Evolutionary conservation across 495 filamentous ascomycete genomes (phyloP).

Genomic region (Penicillium manginii): DNA sequence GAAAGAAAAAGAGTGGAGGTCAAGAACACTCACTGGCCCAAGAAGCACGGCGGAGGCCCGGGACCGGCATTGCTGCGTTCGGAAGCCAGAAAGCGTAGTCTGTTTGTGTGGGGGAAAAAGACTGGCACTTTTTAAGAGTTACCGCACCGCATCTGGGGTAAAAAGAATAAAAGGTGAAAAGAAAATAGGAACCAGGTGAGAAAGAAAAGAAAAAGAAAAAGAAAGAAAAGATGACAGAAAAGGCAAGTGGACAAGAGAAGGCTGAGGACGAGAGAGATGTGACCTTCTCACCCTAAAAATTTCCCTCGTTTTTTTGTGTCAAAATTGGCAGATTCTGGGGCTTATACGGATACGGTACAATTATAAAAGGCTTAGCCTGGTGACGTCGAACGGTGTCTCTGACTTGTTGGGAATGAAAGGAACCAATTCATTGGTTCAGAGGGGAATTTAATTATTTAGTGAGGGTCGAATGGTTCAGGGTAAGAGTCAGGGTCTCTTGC

Average conservation of each 20-base stretch:
- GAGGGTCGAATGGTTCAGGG: not conserved
- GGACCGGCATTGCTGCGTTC: conserved; percentile 37
- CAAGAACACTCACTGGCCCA: conserved; percentile 29
- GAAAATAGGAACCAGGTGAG: not conserved
- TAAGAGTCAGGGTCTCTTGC: too few relatives aligned
- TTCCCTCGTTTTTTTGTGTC: not conserved
- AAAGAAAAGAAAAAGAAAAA: conserved; percentile 18
- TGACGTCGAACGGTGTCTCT: conserved; percentile 13
- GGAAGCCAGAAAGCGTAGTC: conserved; percentile 23
- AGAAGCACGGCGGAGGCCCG: conserved; percentile 36
- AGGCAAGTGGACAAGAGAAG: too few relatives aligned
- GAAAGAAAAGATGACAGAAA: conserved; percentile 3
- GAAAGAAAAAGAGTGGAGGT: conserved; percentile 7
- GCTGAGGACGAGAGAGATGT: too few relatives aligned
- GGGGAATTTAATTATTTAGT: too few relatives aligned
- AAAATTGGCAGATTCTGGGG: not conserved
- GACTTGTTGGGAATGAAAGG: not conserved
- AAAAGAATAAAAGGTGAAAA: not conserved
- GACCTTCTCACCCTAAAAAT: not conserved
- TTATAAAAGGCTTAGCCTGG: conserved; percentile 23
- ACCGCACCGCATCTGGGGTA: conserved; percentile 3
- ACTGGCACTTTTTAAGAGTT: not conserved
- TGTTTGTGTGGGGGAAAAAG: conserved; percentile 4
- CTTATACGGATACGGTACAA: too few relatives aligned
- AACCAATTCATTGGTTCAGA: too few relatives aligned